Conservation (phyloP, 148 eudicot genomes). For the Arbutus unedo region DNA sequence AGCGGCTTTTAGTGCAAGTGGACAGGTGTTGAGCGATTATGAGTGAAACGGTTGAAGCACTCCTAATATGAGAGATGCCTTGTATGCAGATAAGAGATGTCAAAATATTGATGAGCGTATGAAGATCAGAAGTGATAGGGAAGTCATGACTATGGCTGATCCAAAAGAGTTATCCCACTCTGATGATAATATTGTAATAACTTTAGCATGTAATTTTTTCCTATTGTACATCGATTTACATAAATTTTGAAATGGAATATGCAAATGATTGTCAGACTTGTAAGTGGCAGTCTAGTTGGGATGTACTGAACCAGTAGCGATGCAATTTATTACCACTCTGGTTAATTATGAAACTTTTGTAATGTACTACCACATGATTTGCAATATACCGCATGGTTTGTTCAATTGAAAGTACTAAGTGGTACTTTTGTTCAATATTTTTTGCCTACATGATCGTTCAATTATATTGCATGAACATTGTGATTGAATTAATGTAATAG, state of each 20-base stretch:
- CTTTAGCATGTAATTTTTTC: too few species aligned
- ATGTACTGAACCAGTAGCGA: not conserved
- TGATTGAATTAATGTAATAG: too few species aligned
- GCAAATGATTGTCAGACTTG: not conserved
- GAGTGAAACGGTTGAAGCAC: too few species aligned
- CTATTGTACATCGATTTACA: not conserved
- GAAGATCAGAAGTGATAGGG: too few species aligned
- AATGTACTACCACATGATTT: too few species aligned
- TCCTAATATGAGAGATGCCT: not conserved
- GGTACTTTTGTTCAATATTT: too few species aligned
- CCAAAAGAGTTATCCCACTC: not conserved
- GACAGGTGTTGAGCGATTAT: too few species aligned
- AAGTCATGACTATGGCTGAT: not conserved
- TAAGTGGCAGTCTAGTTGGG: not conserved
- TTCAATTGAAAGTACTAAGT: not conserved
- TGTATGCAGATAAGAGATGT: not conserved
- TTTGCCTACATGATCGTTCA: too few species aligned
- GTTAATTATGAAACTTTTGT: too few species aligned
- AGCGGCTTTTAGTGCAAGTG: too few species aligned
- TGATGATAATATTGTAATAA: not conserved
- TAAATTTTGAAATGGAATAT: too few species aligned
- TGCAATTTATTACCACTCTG: not conserved
- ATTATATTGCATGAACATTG: too few species aligned
- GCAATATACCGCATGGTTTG: not conserved
- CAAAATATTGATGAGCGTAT: not conserved